A percentile compares a stretch with the other conserved stretches of the same genome.
Evolutionary conservation across 345 rosid species (phyloP).

Genomic region (Limnanthes douglasii): DNA sequence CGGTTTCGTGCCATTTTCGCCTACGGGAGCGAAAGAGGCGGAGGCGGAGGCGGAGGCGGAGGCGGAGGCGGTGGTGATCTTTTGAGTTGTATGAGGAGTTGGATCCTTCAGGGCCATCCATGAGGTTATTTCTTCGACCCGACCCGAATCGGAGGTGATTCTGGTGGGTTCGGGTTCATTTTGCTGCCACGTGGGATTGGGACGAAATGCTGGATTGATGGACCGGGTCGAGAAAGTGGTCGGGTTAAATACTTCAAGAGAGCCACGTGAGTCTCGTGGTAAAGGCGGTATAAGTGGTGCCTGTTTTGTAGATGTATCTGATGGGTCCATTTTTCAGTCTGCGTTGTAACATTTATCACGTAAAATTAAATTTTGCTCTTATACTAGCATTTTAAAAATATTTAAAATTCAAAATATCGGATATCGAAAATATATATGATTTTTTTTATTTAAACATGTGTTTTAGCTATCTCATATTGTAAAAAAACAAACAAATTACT

Average conservation of each 20-base stretch:
- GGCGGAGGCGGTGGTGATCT: constrained; percentile 2
- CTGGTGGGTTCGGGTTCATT: constrained; percentile 13
- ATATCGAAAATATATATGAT: no score
- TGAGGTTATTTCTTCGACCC: constrained; percentile 44
- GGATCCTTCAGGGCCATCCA: constrained; percentile 89
- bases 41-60: no score
- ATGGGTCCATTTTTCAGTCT: constrained; percentile 25
- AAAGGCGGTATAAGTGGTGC: constrained; percentile 21
- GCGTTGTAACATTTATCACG: no score
- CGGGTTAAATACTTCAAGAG: constrained; percentile 84
- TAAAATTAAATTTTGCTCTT: no score
- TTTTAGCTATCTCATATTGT: no score
- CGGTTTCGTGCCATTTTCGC: constrained; percentile 1
- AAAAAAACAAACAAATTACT: no score
- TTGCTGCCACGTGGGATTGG: constrained; percentile 42
- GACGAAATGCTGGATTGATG: constrained; percentile 29
- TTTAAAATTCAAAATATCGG: no score
- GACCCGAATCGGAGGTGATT: constrained; percentile 16
- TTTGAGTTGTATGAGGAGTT: constrained; percentile 8
- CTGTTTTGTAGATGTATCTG: constrained; percentile 25
- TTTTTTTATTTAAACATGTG: no score
- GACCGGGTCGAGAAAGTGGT: constrained; percentile 33
- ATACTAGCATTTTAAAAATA: no score
- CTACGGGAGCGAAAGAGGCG: not conserved
- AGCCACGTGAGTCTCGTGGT: constrained; percentile 60